Conservation (phyloP, 805 yeast species). For the Yarrowia sp. region DNA sequence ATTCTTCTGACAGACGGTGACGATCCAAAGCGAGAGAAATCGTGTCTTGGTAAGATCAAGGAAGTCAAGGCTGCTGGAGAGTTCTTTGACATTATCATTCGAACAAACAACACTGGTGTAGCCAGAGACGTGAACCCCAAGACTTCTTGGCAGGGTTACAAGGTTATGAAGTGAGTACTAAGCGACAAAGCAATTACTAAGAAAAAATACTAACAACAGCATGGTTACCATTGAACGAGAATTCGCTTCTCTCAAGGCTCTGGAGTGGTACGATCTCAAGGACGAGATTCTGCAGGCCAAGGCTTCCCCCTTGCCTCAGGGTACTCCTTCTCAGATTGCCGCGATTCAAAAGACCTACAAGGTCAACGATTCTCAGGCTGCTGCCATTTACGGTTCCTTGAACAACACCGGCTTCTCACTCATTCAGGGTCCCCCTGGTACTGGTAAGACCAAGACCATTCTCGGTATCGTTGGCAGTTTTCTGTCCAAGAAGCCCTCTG, state of each 20-base stretch:
- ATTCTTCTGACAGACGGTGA: conserved; percentile 56
- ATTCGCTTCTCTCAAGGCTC: conserved; percentile 79
- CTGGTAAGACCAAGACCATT: conserved; percentile 98
- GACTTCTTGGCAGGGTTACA: conserved; percentile 68
- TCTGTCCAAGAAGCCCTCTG: conserved; percentile 46
- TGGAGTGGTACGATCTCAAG: conserved; percentile 81
- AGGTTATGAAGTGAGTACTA: conserved; percentile 61
- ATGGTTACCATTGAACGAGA: conserved; percentile 95
- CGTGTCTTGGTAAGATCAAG: conserved; percentile 81
- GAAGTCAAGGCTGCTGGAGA: conserved; percentile 73
- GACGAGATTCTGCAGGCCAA: conserved; percentile 69
- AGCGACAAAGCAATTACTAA: too few species aligned
- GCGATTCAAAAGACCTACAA: conserved; percentile 55
- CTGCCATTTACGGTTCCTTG: conserved; percentile 79
- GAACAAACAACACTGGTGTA: conserved; percentile 63
- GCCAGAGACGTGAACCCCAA: conserved; percentile 67
- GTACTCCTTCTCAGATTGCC: conserved; percentile 51
- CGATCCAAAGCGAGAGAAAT: conserved; percentile 44
- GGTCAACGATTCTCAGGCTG: conserved; percentile 89
- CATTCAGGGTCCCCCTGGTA: conserved; percentile 99
- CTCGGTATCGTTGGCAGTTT: conserved; percentile 86
- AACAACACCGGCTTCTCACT: conserved; percentile 77
- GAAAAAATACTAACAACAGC: conserved; percentile 45
- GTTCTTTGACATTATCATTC: conserved; percentile 73
- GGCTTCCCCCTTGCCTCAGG: conserved; percentile 55